phyloP scores from a whole-genome alignment of 805 yeast genomes.

The Ogataea methylovora region DNA sequence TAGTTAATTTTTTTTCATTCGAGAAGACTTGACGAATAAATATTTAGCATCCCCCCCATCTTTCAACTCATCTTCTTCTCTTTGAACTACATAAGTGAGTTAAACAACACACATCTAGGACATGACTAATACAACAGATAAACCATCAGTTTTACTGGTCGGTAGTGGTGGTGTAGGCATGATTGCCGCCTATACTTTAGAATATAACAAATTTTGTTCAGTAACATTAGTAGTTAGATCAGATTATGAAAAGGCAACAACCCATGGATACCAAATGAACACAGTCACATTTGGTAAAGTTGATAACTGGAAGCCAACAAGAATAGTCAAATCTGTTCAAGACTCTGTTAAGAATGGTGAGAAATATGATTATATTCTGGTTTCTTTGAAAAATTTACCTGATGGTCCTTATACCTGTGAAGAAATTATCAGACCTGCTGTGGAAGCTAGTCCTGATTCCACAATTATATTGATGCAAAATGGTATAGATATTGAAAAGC shows the following conservation, averaged over 20 bases:
- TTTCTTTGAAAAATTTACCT: conserved; percentile 56
- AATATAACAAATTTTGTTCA: conserved; percentile 32
- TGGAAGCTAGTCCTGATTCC: conserved; percentile 17
- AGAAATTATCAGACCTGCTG: conserved; percentile 31
- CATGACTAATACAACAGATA: too few relatives aligned
- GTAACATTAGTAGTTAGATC: conserved; percentile 59
- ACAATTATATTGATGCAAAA: conserved; percentile 29
- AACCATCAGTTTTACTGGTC: conserved; percentile 45
- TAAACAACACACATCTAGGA: too few relatives aligned
- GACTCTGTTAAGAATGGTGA: conserved; percentile 33
- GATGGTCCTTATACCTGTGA: conserved; percentile 39
- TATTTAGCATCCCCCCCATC: too few relatives aligned
- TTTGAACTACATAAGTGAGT: too few relatives aligned
- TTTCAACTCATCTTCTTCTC: too few relatives aligned
- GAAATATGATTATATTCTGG: conserved; percentile 46
- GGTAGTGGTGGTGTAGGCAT: conserved; percentile 87
- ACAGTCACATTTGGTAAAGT: conserved; percentile 55
- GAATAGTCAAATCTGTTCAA: conserved; percentile 30
- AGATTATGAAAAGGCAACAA: conserved; percentile 44
- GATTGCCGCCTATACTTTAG: conserved; percentile 61
- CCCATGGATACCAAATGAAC: conserved; percentile 48
- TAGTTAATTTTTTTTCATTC: too few relatives aligned
- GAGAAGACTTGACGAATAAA: too few relatives aligned
- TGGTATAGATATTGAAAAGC: conserved; percentile 32
- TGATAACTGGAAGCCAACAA: conserved; percentile 47